Evolutionary conservation across 73 alveolate genomes (phyloP), one percentile per base, ranked within the genome.

Genomic region (Paramecium pentaurelia): DNA sequence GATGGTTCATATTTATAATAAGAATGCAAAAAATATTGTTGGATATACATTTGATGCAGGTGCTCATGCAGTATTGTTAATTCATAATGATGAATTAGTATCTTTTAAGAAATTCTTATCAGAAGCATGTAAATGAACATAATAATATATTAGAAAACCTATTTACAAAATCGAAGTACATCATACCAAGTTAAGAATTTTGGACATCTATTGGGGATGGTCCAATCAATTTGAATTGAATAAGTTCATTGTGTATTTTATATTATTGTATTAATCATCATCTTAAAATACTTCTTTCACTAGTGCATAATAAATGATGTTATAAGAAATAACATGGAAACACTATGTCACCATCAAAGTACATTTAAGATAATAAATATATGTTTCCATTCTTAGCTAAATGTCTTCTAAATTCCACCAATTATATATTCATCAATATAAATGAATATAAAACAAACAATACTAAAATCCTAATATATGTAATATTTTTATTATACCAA

Each of bases 41-140:
- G 94, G 92, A 11, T 71, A 71, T 47, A 89, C 92, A 20, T 71
- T 89, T 71, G 94, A 89, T 89, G 92, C 92, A 40, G 94, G 92
- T 28, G 58, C 86, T 44, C 94, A 89, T 71, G 94, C 94, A 7
- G 92, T 89, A 6, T 51, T 89, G 18, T 83, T 89, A 32, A 49
- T 89, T 10, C 83, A 71, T 32, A 89, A 89, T 49, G 49, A 40
- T 40, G 49, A 40, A 40, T 40, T 40, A 7, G 1, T 16, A 12
- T 32, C 47, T 32, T 64, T 64, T 28, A 64, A 54, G 42, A 64
- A 64, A 7, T 64, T 54, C 36, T 18, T 54, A 54, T 16, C 70
- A 54, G 32, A 54, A 16, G 70, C 70, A 54, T 18, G 70, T 54
- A 54, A 54, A 18, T n/a, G 0, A 18, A 54, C 37, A 54, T 54